Percentiles rank a stretch among this genome's conserved stretches.
Evolutionary conservation across 257 asterid species (phyloP).

Genomic region (Parsonsia alboflavescens): DNA sequence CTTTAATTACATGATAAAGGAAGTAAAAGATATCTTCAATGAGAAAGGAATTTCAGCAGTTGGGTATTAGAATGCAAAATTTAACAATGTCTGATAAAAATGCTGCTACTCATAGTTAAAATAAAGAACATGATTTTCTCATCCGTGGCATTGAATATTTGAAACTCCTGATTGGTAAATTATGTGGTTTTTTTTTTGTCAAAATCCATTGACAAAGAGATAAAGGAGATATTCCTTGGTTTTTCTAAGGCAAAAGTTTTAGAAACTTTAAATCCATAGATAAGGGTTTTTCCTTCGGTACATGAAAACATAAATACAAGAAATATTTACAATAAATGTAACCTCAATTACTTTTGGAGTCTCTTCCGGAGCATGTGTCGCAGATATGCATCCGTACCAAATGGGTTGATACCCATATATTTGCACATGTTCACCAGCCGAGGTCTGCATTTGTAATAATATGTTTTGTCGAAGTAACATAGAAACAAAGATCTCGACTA

Average conservation of each 20-base stretch:
- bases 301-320: background rate
- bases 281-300: background rate
- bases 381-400: constrained; percentile 83
- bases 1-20: background rate
- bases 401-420: constrained; percentile 81
- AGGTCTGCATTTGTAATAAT: constrained; percentile 44
- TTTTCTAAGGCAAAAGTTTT: background rate
- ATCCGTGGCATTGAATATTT: background rate
- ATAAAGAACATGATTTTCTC: background rate
- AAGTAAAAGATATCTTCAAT: background rate
- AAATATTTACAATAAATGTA: constrained; percentile 3
- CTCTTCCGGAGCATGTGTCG: constrained; percentile 81
- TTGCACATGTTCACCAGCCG: constrained; percentile 97
- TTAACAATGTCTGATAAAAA: background rate
- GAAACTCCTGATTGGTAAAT: background rate
- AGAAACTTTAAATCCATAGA: background rate
- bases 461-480: background rate
- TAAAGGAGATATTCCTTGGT: background rate
- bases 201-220: background rate
- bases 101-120: background rate
- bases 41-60: background rate
- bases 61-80: background rate
- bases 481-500: background rate
- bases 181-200: background rate
- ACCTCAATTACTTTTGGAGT: constrained; percentile 50